Evolutionary conservation across 2,329 filamentous ascomycete genomes (phyloP), one percentile per base, ranked within the genome.

Genomic region (Colletotrichum tropicicola): DNA sequence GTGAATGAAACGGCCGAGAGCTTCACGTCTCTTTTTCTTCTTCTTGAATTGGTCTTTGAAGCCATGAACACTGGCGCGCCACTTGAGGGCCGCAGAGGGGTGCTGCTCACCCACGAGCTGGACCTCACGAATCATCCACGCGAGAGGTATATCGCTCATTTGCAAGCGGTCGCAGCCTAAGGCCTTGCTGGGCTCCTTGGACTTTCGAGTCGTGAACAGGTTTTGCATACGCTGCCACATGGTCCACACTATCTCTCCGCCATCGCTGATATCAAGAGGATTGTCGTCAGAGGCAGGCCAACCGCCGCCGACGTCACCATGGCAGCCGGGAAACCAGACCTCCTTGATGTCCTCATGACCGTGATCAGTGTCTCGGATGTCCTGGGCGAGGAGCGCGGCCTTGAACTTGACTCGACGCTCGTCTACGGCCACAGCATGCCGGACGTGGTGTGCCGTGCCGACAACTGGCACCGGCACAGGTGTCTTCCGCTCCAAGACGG

Each of bases 331-430:
- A 66, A 87, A 87, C 83, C 84, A 87, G 45, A 87, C 82, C 66
- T 87, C 84, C 49, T 73, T 72, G 61, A 84, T 75, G 55, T 83
- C 79, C 28, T 83, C 80, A 2, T 73, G 65, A 1, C 70, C 57
- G 15, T 72, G 62, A 12, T 23, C 17, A 6, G 17, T 17, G 5
- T 68, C 67, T 4, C 73, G 71, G 19, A 77, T 75, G 32, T 83
- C 80, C 58, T 81, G 79, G 0, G 77, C 74, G 4, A 85, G 74
- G 1, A 86, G 75, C 0, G 82, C 83, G 0, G 83, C 77, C 70
- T 84, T 85, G 77, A 87, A 87, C 70, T 87, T 87, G 62, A 85
- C 80, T 6, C 85, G 81, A 1, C 83, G 78, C 70, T 87, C 85
- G 65, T 87, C 83, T 12, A 86, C 77, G 5, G 83, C 80, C 3